phyloP scores from a whole-genome alignment of 78 protist species.

The Dictyostelium citrinum region DNA sequence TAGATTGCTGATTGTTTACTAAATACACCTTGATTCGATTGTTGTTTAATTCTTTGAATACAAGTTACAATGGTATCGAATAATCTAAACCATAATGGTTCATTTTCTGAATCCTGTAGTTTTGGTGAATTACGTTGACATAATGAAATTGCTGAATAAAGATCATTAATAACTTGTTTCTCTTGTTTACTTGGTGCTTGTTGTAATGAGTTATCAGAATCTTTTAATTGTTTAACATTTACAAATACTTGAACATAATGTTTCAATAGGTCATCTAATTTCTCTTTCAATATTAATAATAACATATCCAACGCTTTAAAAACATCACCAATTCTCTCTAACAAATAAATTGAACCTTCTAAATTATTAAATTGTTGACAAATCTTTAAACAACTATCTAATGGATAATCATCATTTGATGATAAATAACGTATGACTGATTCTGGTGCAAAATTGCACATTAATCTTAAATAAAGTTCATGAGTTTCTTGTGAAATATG shows the following conservation, averaged over 20 bases:
- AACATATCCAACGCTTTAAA: slow-evolving; percentile 72
- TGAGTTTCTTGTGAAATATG: slow-evolving; percentile 55
- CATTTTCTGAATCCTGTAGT: slow-evolving; percentile 45
- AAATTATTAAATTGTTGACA: slow-evolving; percentile 79
- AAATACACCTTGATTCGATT: not conserved
- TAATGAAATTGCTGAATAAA: slow-evolving; percentile 28
- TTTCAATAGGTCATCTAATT: slow-evolving; percentile 20
- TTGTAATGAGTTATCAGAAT: not conserved
- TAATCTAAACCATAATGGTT: slow-evolving; percentile 59
- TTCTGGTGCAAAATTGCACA: slow-evolving; percentile 72
- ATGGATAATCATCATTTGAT: slow-evolving; percentile 73
- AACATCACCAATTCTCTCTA: slow-evolving; percentile 81
- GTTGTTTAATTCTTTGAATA: slow-evolving; percentile 21
- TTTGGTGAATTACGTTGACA: slow-evolving; percentile 69
- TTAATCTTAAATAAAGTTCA: slow-evolving; percentile 54
- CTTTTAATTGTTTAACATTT: slow-evolving; percentile 51
- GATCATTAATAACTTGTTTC: slow-evolving; percentile 28
- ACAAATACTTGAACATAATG: slow-evolving; percentile 19
- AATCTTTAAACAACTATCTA: slow-evolving; percentile 68
- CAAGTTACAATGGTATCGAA: slow-evolving; percentile 44
- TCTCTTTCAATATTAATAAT: not conserved
- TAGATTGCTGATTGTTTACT: slow-evolving; percentile 11
- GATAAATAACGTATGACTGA: slow-evolving; percentile 34
- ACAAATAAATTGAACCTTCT: slow-evolving; percentile 75
- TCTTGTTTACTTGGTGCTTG: slow-evolving; percentile 25